These are phyloP conservation scores for Candida lessepsii DNA, from an alignment of 805 yeast species.

Conservation along the genomic window DNA sequence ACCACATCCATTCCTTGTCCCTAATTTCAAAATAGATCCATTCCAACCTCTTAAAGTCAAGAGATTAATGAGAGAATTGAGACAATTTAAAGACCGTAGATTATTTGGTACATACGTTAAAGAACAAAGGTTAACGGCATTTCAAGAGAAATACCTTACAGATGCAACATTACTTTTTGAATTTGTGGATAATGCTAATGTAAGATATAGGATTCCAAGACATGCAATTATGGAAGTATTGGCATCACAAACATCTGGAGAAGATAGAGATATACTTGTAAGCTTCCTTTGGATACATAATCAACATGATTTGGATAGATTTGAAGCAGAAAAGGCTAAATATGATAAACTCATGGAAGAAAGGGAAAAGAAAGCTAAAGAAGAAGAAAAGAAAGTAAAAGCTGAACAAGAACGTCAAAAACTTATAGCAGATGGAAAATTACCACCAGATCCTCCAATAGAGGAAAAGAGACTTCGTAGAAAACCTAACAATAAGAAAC, in stretches of 20 bases:
- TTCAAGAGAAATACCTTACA: slow-evolving; percentile 67
- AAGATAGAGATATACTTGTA: slow-evolving; percentile 41
- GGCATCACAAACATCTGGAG: slow-evolving; percentile 25
- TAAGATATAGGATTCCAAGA: slow-evolving; percentile 73
- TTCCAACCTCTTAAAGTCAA: slow-evolving; percentile 22
- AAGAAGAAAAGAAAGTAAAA: slow-evolving; percentile 24
- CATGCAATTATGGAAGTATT: slow-evolving; percentile 68
- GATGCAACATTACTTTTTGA: slow-evolving; percentile 82
- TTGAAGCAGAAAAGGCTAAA: slow-evolving; percentile 34
- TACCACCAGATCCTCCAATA: slow-evolving; percentile 23
- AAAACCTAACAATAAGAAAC: slow-evolving; percentile 20
- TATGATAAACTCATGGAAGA: slow-evolving; percentile 28
- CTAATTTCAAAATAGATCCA: slow-evolving; percentile 22
- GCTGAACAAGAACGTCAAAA: slow-evolving; percentile 18
- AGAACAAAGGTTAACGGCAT: slow-evolving; percentile 67
- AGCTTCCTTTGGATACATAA: slow-evolving; percentile 54
- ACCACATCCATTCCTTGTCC: slow-evolving; percentile 25
- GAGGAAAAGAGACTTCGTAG: slow-evolving; percentile 17
- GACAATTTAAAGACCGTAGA: slow-evolving; percentile 21
- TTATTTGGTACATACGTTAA: slow-evolving; percentile 21
- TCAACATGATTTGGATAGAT: slow-evolving; percentile 45
- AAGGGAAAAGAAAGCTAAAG: slow-evolving; percentile 27
- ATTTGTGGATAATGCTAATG: slow-evolving; percentile 73
- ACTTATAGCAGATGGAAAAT: slow-evolving; percentile 15
- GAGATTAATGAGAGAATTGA: slow-evolving; percentile 22